Evolutionary conservation across 2,329 filamentous ascomycete species (phyloP).

Genomic region (Berkeleyomyces rouxiae): DNA sequence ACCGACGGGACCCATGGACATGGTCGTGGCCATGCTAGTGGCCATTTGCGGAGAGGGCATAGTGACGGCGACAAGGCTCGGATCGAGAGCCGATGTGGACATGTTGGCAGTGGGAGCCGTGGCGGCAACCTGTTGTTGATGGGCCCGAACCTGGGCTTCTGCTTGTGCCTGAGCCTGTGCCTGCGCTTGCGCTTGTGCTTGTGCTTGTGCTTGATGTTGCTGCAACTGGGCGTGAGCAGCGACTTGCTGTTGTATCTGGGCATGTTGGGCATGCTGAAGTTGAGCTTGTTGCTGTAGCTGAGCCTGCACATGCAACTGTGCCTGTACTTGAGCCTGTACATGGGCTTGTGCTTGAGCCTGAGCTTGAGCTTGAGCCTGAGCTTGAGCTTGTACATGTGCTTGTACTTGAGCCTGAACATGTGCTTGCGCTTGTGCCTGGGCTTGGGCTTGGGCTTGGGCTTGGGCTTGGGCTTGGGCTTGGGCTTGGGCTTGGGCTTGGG

Average conservation of each 20-base stretch:
- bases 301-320: background rate
- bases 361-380: slow-evolving; percentile 1
- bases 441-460: background rate
- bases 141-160: slow-evolving; percentile 1
- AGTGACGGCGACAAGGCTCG: slow-evolving; percentile 8
- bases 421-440: background rate
- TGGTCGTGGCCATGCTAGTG: slow-evolving; percentile 10
- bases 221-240: background rate
- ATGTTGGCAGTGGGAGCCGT: slow-evolving; percentile 11
- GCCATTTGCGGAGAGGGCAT: slow-evolving; percentile 11
- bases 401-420: background rate
- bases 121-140: slow-evolving; percentile 3
- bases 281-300: slow-evolving; percentile 4
- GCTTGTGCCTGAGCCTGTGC: background rate
- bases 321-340: background rate
- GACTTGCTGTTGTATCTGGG: slow-evolving; percentile 5
- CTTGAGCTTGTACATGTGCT: slow-evolving; percentile 9
- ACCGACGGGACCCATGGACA: slow-evolving; percentile 5
- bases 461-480: background rate
- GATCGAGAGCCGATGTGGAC: slow-evolving; percentile 9
- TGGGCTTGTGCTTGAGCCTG: slow-evolving; percentile 4
- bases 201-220: background rate
- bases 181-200: background rate
- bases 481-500: background rate
- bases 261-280: slow-evolving; percentile 6